Evolutionary conservation across 140 eudicot species (phyloP), one percentile per base, ranked within the genome.

Genomic region (Ambrosia hybrid): DNA sequence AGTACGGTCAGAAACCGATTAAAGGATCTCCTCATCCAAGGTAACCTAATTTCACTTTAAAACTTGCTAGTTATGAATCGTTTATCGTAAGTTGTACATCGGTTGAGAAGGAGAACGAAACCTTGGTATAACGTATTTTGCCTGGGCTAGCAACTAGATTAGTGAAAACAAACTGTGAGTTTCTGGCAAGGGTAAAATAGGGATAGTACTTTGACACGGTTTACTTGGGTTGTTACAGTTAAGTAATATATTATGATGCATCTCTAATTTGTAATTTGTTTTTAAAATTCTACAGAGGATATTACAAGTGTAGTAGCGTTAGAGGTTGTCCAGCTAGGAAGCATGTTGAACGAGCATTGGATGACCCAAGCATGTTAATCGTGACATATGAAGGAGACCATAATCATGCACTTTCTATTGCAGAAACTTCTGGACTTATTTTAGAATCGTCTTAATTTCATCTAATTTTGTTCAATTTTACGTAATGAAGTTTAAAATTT

Each of bases 21-120:
- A 93, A 93, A 85, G 98, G 98, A 14, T 93, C 98, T 70, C 98
- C 98, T 41, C 95, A 93, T 79, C 98, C 98, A 8, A 89, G 98
- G 98, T 92, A 89, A 11, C 30, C 58, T 1, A 33, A 34, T 73
- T 6, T 30, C 11, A 4, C 59, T 4, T 14, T n/a, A 15, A 53
- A 53, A 15, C 37, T 15, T 53, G 9, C 59, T 13, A 53, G 14
- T 51, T 51, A 12, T 13, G 57, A 51, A 51, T 51, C 15, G 3
- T 15, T 53, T 15, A 14, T 15, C 30, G 30, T 21, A 21, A 21
- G 30, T 21, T 1, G 30, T 21, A 21, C 30, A 21, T 21, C 30
- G 30, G 30, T 21, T 21, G 30, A 21, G 30, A 21, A 21, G 30
- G 30, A 21, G 30, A 21, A 21, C 30, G 30, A 21, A 21, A 21